Percentiles rank a stretch among this genome's conserved stretches.
These are phyloP conservation scores for Penicillium aurantiogriseum DNA, from an alignment of 2,329 filamentous ascomycete species.

Conservation along the genomic window DNA sequence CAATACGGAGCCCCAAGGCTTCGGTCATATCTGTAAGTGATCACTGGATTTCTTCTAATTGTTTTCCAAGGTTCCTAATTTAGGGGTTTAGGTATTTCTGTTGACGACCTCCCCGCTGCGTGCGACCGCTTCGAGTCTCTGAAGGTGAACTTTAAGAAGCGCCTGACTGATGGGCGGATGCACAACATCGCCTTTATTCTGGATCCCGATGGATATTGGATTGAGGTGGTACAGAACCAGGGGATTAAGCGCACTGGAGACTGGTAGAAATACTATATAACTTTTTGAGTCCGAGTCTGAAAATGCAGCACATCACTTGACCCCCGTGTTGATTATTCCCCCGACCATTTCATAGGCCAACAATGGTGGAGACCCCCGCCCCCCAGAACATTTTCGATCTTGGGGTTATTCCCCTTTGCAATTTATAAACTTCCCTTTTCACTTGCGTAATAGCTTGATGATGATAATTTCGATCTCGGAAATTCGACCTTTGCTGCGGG, in stretches of 20 bases:
- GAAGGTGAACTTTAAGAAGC: slow-evolving; percentile 90
- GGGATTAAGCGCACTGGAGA: slow-evolving; percentile 43
- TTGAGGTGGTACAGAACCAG: slow-evolving; percentile 70
- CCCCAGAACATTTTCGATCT: slow-evolving; percentile 14
- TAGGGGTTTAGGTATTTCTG: slow-evolving; percentile 60
- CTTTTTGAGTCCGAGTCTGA: background rate
- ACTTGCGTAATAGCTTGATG: background rate
- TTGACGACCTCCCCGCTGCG: slow-evolving; percentile 85
- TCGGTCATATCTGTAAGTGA: slow-evolving; percentile 81
- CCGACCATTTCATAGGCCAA: slow-evolving; percentile 21
- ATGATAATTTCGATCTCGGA: slow-evolving; percentile 5
- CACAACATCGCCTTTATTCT: slow-evolving; percentile 90
- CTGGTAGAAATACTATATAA: background rate
- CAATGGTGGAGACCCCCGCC: slow-evolving; percentile 20
- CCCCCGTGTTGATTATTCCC: slow-evolving; percentile 13
- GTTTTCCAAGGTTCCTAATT: background rate
- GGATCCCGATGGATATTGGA: slow-evolving; percentile 85
- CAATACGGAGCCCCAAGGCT: slow-evolving; percentile 87
- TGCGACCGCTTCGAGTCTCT: slow-evolving; percentile 81
- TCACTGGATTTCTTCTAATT: background rate
- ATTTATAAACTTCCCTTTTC: background rate
- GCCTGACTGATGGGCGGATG: slow-evolving; percentile 85
- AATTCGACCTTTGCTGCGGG: background rate
- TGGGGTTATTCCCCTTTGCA: background rate
- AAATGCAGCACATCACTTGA: slow-evolving; percentile 4